Conservation (phyloP, 2,329 filamentous ascomycete genomes). For the Penicillium verrucosum region DNA sequence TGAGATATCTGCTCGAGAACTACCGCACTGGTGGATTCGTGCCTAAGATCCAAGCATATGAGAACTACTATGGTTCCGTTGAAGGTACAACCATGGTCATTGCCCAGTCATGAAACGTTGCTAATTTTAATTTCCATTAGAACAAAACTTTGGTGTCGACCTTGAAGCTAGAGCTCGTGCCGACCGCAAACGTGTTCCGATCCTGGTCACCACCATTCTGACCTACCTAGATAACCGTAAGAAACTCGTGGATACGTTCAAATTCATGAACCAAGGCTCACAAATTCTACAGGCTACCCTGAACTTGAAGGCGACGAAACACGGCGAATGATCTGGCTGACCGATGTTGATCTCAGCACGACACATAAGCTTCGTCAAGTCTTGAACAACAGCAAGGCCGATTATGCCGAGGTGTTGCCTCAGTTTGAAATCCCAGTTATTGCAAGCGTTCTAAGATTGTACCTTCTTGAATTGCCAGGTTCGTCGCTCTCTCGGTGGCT, state of each 20-base stretch:
- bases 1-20: conserved; percentile 92
- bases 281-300: conserved; percentile 64
- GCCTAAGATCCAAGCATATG: conserved; percentile 86
- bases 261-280: background rate
- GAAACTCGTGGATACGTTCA: conserved; percentile 7
- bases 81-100: conserved; percentile 54
- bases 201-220: conserved; percentile 86
- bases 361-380: conserved; percentile 79
- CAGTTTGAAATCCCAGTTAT: conserved; percentile 93
- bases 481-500: conserved; percentile 40
- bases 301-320: conserved; percentile 96
- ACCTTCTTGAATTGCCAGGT: conserved; percentile 92
- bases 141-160: conserved; percentile 96
- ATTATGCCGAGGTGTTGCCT: conserved; percentile 71
- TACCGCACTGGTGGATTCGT: conserved; percentile 93
- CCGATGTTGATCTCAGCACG: conserved; percentile 80
- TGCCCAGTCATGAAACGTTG: background rate
- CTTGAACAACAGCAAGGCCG: conserved; percentile 82
- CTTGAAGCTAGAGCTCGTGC: conserved; percentile 91
- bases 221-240: conserved; percentile 86
- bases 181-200: conserved; percentile 90
- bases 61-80: conserved; percentile 98
- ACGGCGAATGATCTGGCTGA: conserved; percentile 86
- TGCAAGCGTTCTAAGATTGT: conserved; percentile 87
- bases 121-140: conserved; percentile 41